These are phyloP conservation scores for Kodamaea fungicola DNA, from an alignment of 1,139 yeast species.

Conservation along the genomic window DNA sequence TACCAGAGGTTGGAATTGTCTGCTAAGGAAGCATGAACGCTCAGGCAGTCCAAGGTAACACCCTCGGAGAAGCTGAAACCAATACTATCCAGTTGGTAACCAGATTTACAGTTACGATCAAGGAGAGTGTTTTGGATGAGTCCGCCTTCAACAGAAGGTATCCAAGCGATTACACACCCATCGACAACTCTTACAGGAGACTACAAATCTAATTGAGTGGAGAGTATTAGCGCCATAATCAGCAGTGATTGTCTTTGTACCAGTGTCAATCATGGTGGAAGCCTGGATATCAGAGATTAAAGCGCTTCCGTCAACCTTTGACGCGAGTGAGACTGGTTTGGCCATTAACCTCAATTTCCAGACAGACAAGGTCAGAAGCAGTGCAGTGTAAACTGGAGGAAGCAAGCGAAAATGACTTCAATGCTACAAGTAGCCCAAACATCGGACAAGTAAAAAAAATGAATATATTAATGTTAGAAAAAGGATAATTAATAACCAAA, in stretches of 20 bases:
- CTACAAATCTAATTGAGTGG: constrained; percentile 13
- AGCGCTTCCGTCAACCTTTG: constrained; percentile 22
- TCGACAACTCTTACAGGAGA: neutral
- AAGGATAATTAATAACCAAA: no score
- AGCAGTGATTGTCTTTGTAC: constrained; percentile 23
- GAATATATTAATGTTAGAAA: no score
- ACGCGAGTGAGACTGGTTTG: constrained; percentile 23
- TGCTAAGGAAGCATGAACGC: constrained; percentile 19
- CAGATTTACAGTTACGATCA: constrained; percentile 19
- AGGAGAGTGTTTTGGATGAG: constrained; percentile 13
- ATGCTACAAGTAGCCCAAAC: constrained; percentile 27
- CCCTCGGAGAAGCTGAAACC: constrained; percentile 14
- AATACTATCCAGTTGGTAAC: constrained; percentile 22
- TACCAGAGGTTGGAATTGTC: constrained; percentile 20
- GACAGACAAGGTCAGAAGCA: constrained; percentile 13
- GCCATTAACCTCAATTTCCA: constrained; percentile 12
- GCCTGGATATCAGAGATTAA: constrained; percentile 15
- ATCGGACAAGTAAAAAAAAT: no score
- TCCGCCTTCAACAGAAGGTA: no score
- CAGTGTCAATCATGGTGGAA: constrained; percentile 17
- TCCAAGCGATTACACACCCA: no score
- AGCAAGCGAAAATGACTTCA: constrained; percentile 16
- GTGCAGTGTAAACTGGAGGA: constrained; percentile 25
- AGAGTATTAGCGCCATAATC: constrained; percentile 21
- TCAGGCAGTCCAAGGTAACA: constrained; percentile 18